Evolutionary conservation across 495 filamentous ascomycete species (phyloP), one percentile per base, ranked within the genome.

Genomic region (Haplographium delicatum): DNA sequence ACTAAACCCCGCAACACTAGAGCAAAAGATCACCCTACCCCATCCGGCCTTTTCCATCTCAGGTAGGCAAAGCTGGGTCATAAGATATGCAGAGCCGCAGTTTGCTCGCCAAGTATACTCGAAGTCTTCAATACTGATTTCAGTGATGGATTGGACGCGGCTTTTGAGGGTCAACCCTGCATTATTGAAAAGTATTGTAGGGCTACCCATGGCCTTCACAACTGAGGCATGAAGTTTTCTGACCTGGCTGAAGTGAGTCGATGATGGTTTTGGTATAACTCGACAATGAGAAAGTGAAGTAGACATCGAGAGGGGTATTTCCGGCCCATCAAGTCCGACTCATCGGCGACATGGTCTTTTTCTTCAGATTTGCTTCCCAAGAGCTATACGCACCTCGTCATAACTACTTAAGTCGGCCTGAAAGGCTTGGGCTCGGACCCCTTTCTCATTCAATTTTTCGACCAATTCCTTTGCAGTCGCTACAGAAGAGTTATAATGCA

Each of bases 1-100:
- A 1, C 80, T 84, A 26, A 76, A 73, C 0, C 72, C 82, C 5
- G 84, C 81, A 48, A 88, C 82, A 28, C 79, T 84, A 7, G 79
- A 83, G 56, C 86, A 78, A 56, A 82, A 85, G 18, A 86, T 66
- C 43, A 87, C 82, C 4, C 83, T 70, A 4, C 84, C 83, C 83
- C 83, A 86, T 23, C 65, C 63, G 54, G 75, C 72, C 22, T 62
- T 61, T 43, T 76, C 75, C 84, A 87, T 87, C 44, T 76, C 72
- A 40, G 80, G 80, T 2, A 86, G 75, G 35, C 76, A 73, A 6
- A 82, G 73, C 57, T 87, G 85, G 3, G 74, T 73, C 5, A 86
- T 68, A 39, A 86, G 71, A 57, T 86, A 88, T 1, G 80, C 75
- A 0, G 81, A 74, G 20, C 82, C 71, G 19, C 86, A 68, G 56